Evolutionary conservation across 768 basidiomycete species (phyloP).

Genomic region (Suillus discolor): DNA sequence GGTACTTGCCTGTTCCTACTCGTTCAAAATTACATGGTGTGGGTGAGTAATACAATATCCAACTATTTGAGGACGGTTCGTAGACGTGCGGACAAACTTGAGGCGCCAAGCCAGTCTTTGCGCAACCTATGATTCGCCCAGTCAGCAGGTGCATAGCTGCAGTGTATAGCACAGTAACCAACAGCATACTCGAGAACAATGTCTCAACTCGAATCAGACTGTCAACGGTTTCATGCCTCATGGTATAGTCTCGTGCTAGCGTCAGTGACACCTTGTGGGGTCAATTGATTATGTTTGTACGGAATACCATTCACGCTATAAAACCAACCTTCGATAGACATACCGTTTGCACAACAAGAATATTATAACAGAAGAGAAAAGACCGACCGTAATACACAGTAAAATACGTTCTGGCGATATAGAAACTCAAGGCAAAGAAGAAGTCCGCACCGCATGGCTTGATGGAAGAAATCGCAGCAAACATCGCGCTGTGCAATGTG

Average conservation of each 20-base stretch:
- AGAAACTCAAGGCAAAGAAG: slow-evolving; percentile 15
- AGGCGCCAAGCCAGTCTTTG: background rate
- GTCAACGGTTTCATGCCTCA: background rate
- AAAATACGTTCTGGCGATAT: slow-evolving; percentile 24
- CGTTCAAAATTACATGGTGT: background rate
- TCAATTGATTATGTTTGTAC: slow-evolving; percentile 4
- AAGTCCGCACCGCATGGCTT: slow-evolving; percentile 31
- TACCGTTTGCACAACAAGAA: slow-evolving; percentile 12
- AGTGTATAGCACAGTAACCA: background rate
- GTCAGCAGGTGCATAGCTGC: background rate
- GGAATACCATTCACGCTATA: slow-evolving; percentile 3
- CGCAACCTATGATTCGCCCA: background rate
- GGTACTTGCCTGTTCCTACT: background rate
- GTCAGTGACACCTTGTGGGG: background rate
- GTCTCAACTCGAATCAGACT: background rate
- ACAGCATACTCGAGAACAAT: background rate
- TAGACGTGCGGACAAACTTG: background rate
- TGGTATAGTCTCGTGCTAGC: slow-evolving; percentile 2
- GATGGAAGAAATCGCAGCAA: slow-evolving; percentile 7
- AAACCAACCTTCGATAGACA: slow-evolving; percentile 10
- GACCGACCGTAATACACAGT: slow-evolving; percentile 37
- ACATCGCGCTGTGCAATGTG: slow-evolving; percentile 10
- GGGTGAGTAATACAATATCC: background rate
- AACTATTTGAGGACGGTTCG: background rate
- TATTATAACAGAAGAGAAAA: slow-evolving; percentile 17